A percentile compares a stretch with the other conserved stretches of the same genome.
Evolutionary conservation across 352 stramenopile species (phyloP).

Genomic region (Pythium periplocum): DNA sequence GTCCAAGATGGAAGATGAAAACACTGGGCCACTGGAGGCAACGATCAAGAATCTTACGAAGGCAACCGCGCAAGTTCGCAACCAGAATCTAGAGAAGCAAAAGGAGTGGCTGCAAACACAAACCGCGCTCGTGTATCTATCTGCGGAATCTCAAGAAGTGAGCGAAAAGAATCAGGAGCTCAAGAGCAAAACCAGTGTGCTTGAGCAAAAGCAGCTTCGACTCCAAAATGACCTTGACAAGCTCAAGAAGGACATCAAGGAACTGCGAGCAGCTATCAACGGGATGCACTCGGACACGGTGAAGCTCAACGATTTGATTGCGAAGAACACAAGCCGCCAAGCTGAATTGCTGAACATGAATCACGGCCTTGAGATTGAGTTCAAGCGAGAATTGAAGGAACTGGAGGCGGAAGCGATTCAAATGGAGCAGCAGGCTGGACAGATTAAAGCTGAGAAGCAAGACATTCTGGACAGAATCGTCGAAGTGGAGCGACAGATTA

Average conservation of each 20-base stretch:
- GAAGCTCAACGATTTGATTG: constrained; percentile 92
- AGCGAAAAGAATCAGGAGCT: constrained; percentile 88
- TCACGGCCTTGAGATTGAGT: constrained; percentile 87
- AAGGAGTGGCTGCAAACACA: constrained; percentile 90
- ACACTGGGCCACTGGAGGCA: constrained; percentile 91
- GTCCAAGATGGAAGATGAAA: constrained; percentile 85
- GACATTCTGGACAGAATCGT: constrained; percentile 87
- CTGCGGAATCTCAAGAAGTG: constrained; percentile 85
- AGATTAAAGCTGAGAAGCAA: constrained; percentile 81
- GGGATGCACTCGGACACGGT: constrained; percentile 91
- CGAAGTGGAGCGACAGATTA: constrained; percentile 90
- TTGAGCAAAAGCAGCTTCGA: constrained; percentile 88
- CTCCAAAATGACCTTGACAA: constrained; percentile 78
- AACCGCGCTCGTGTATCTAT: constrained; percentile 85
- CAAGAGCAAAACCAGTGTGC: constrained; percentile 84
- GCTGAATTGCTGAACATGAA: constrained; percentile 86
- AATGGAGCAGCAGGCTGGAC: constrained; percentile 68
- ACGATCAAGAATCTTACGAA: constrained; percentile 92
- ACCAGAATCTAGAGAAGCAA: constrained; percentile 76
- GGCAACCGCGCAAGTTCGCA: constrained; percentile 70
- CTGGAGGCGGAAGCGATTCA: constrained; percentile 74
- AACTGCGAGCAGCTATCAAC: constrained; percentile 59
- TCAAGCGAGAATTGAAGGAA: constrained; percentile 88
- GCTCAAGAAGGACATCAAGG: constrained; percentile 80
- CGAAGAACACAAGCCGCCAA: constrained; percentile 75